Conservation (phyloP, 2,329 filamentous ascomycete species). For the Neonectria magnoliae region DNA sequence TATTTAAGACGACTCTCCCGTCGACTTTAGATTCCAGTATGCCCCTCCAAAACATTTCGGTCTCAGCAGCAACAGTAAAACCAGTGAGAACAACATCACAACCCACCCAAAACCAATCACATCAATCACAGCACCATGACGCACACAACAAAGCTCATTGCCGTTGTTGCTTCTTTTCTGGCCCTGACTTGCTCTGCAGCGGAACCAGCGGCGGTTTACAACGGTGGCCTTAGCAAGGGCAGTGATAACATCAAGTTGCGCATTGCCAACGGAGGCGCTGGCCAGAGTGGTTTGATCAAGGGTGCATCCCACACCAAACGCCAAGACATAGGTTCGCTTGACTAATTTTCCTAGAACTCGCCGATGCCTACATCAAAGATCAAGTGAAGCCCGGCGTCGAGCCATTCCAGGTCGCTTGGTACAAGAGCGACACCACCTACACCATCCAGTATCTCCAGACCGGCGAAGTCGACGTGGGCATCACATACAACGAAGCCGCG, state of each 20-base stretch:
- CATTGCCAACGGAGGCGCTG: slow-evolving; percentile 51
- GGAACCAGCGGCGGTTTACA: slow-evolving; percentile 33
- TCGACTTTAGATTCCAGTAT: not conserved
- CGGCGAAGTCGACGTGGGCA: slow-evolving; percentile 54
- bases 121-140: not conserved
- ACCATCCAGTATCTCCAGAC: slow-evolving; percentile 55
- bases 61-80: not conserved
- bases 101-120: not conserved
- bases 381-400: slow-evolving; percentile 26
- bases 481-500: slow-evolving; percentile 55
- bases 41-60: not conserved
- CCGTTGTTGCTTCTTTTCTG: slow-evolving; percentile 17
- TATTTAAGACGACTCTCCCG: not conserved
- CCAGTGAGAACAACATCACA: not conserved
- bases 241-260: slow-evolving; percentile 34
- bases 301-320: slow-evolving; percentile 26
- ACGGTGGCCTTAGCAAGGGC: slow-evolving; percentile 28
- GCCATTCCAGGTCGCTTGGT: slow-evolving; percentile 56
- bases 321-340: rapidly evolving
- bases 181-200: slow-evolving; percentile 30
- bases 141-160: slow-evolving; percentile 3
- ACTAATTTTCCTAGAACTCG: slow-evolving; percentile 33
- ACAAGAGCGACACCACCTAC: slow-evolving; percentile 56
- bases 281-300: slow-evolving; percentile 50
- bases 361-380: slow-evolving; percentile 42